phyloP scores from a whole-genome alignment of 208 protist genomes.

The Trypanosoma rangeli region DNA sequence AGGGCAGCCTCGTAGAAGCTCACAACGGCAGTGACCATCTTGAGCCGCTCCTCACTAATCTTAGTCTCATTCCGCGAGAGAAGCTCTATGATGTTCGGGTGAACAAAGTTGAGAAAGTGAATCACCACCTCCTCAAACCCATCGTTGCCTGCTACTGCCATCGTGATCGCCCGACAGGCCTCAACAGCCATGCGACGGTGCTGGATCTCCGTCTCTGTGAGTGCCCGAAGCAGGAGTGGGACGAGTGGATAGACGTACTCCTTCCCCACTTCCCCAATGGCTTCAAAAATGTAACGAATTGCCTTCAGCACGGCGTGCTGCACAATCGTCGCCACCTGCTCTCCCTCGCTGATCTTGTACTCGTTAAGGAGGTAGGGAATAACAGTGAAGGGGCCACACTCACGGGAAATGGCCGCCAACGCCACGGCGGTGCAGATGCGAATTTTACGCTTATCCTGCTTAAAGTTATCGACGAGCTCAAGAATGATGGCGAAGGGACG shows the following conservation, averaged over 20 bases:
- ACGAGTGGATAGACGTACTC: slow-evolving; percentile 99
- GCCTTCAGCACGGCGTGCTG: slow-evolving; percentile 98
- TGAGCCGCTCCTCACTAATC: slow-evolving; percentile 80
- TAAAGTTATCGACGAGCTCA: slow-evolving; percentile 99
- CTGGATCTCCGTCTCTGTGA: slow-evolving; percentile 98
- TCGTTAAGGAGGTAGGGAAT: slow-evolving; percentile 99
- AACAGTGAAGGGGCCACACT: slow-evolving; percentile 98
- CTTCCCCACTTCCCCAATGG: slow-evolving; percentile 97
- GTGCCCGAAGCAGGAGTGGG: slow-evolving; percentile 97
- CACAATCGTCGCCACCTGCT: slow-evolving; percentile 94
- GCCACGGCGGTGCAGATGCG: slow-evolving; percentile 99
- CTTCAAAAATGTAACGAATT: slow-evolving; percentile 99
- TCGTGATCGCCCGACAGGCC: slow-evolving; percentile 95
- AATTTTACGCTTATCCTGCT: slow-evolving; percentile 98
- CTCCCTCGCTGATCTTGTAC: slow-evolving; percentile 98
- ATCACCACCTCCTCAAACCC: slow-evolving; percentile 93
- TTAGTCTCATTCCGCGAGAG: slow-evolving; percentile 89
- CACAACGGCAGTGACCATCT: slow-evolving; percentile 94
- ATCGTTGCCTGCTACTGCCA: slow-evolving; percentile 75
- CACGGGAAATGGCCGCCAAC: slow-evolving; percentile 99
- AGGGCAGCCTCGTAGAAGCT: slow-evolving; percentile 98
- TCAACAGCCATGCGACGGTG: slow-evolving; percentile 98
- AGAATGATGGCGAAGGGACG: slow-evolving; percentile 98
- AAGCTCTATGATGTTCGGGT: slow-evolving; percentile 99
- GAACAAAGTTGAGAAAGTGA: slow-evolving; percentile 99